Conservation (phyloP, 2,329 filamentous ascomycete species). For the Venturia effusa region DNA sequence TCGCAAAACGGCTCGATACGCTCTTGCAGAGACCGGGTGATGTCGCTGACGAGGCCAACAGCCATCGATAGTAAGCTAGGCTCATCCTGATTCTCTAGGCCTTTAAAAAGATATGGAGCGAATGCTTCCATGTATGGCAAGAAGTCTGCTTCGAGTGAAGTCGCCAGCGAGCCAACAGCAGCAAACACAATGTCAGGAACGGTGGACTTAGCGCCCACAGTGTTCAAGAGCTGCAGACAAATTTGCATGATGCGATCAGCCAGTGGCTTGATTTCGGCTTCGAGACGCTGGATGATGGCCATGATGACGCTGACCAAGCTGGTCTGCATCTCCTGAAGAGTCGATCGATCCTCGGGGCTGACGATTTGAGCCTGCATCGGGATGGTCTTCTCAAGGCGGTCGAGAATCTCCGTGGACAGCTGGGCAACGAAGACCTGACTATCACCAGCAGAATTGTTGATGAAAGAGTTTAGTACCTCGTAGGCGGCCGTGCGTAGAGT, state of each 20-base stretch:
- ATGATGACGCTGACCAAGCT: constrained; percentile 86
- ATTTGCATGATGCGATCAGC: constrained; percentile 91
- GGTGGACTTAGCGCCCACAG: constrained; percentile 73
- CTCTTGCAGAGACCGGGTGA: constrained; percentile 81
- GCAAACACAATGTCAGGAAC: constrained; percentile 93
- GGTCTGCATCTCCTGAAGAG: constrained; percentile 94
- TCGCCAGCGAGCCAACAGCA: constrained; percentile 82
- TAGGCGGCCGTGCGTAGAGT: constrained; percentile 90
- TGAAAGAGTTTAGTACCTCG: constrained; percentile 91
- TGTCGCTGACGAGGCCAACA: constrained; percentile 93
- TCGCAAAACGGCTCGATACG: constrained; percentile 93
- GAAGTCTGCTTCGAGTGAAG: constrained; percentile 85
- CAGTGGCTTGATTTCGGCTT: constrained; percentile 81
- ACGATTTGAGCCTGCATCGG: constrained; percentile 87
- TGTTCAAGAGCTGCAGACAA: constrained; percentile 68
- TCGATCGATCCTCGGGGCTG: constrained; percentile 92
- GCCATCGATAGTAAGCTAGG: constrained; percentile 91
- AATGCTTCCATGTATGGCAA: constrained; percentile 97
- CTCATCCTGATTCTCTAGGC: constrained; percentile 91
- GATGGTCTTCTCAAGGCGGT: constrained; percentile 82
- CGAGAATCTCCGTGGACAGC: constrained; percentile 78
- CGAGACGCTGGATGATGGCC: constrained; percentile 81
- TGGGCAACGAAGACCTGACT: constrained; percentile 70
- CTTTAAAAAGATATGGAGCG: constrained; percentile 83
- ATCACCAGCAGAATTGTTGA: constrained; percentile 80